phyloP scores from a whole-genome alignment of 1,139 yeast species.

The Saccharomyces hybrid region DNA sequence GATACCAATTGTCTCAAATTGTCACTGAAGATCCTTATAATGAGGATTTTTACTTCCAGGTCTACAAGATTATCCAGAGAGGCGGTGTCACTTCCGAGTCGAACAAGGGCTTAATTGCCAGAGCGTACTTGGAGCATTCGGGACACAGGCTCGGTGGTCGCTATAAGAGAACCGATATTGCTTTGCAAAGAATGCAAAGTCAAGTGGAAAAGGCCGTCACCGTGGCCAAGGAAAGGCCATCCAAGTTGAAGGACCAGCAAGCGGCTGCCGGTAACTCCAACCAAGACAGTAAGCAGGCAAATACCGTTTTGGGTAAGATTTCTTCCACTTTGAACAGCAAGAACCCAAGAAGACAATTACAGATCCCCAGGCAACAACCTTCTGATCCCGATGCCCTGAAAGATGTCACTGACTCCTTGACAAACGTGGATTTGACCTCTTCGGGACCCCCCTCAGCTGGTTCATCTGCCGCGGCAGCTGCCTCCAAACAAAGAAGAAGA shows the following conservation, averaged over 20 bases:
- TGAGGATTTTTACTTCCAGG: constrained; percentile 95
- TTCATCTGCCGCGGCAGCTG: constrained; percentile 26
- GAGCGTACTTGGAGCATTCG: constrained; percentile 89
- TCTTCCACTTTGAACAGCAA: constrained; percentile 67
- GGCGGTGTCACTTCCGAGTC: constrained; percentile 38
- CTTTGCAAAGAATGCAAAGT: constrained; percentile 95
- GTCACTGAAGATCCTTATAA: constrained; percentile 96
- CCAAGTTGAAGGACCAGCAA: constrained; percentile 42
- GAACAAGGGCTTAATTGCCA: constrained; percentile 63
- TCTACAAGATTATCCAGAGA: constrained; percentile 75
- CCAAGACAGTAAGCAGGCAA: constrained; percentile 52
- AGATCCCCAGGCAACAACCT: constrained; percentile 50
- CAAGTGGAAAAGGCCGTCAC: constrained; percentile 96
- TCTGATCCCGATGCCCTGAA: constrained; percentile 28
- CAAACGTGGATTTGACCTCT: constrained; percentile 39
- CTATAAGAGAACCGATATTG: constrained; percentile 85
- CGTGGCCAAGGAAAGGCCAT: constrained; percentile 81
- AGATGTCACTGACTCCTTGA: constrained; percentile 75
- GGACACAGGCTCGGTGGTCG: constrained; percentile 90
- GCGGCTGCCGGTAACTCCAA: not conserved
- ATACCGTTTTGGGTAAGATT: constrained; percentile 88
- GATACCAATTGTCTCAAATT: constrained; percentile 90
- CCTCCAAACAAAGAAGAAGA: constrained; percentile 31
- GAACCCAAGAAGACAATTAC: constrained; percentile 83
- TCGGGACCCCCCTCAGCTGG: constrained; percentile 14